Conservation (phyloP, 2,329 filamentous ascomycete species). For the Botrytis pseudocinerea region DNA sequence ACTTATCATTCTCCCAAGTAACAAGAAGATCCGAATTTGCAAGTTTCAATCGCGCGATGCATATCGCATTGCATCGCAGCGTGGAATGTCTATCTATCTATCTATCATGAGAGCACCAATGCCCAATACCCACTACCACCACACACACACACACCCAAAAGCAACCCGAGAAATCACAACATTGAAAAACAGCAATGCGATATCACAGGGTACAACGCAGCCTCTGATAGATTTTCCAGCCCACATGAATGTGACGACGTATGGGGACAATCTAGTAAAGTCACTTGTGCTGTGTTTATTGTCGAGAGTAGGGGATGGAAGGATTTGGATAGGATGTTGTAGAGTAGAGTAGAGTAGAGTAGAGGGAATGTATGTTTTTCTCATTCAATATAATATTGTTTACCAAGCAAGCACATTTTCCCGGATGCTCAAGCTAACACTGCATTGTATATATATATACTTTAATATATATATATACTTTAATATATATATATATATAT, state of each 20-base stretch:
- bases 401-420: background rate
- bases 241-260: background rate
- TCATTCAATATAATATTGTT: background rate
- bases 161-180: background rate
- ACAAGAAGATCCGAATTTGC: no score
- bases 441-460: background rate
- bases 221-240: background rate
- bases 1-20: background rate
- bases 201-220: background rate
- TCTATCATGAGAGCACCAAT: background rate
- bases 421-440: background rate
- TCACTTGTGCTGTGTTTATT: background rate
- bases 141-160: background rate
- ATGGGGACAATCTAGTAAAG: background rate
- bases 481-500: background rate
- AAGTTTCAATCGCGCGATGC: background rate
- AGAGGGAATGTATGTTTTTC: background rate
- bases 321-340: no score
- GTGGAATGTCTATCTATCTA: background rate
- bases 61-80: background rate
- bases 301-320: background rate
- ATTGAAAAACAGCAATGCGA: background rate
- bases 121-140: no score
- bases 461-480: background rate
- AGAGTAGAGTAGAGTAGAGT: background rate